These are phyloP conservation scores for Sarocladium strictum DNA, from an alignment of 2,329 filamentous ascomycete species.

Conservation along the genomic window DNA sequence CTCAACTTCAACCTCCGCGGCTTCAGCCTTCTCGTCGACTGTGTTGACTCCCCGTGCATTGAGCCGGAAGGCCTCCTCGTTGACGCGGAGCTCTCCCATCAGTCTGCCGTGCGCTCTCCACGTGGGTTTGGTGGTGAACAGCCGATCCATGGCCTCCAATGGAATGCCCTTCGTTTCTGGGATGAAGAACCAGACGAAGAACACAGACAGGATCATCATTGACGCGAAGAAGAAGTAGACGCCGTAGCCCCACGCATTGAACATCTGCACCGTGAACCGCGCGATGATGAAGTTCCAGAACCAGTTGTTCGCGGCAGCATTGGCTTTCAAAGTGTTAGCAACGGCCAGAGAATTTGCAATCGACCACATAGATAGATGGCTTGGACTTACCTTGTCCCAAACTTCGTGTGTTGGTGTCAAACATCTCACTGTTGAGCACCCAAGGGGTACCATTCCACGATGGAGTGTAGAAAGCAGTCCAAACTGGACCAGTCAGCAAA, in stretches of 20 bases:
- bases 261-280: conserved; percentile 63
- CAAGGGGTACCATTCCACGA: conserved; percentile 70
- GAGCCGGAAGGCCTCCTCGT: neutral
- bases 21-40: neutral
- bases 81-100: conserved; percentile 34
- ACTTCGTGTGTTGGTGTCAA: conserved; percentile 55
- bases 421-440: conserved; percentile 73
- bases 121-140: conserved; percentile 48
- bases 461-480: conserved; percentile 63
- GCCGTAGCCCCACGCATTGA: conserved; percentile 51
- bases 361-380: neutral
- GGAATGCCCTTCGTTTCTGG: conserved; percentile 63
- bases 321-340: conserved; percentile 35
- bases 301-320: conserved; percentile 67
- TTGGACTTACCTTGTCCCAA: conserved; percentile 48
- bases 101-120: conserved; percentile 36
- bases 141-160: conserved; percentile 57
- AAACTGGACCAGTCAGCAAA: neutral
- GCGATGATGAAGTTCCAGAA: conserved; percentile 65
- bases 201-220: conserved; percentile 50
- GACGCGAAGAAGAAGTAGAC: conserved; percentile 66
- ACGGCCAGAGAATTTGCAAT: too few relatives aligned
- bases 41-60: neutral
- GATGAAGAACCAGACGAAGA: conserved; percentile 57
- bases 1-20: neutral